phyloP scores from a whole-genome alignment of 345 rosid genomes.

The Firmiana major region DNA sequence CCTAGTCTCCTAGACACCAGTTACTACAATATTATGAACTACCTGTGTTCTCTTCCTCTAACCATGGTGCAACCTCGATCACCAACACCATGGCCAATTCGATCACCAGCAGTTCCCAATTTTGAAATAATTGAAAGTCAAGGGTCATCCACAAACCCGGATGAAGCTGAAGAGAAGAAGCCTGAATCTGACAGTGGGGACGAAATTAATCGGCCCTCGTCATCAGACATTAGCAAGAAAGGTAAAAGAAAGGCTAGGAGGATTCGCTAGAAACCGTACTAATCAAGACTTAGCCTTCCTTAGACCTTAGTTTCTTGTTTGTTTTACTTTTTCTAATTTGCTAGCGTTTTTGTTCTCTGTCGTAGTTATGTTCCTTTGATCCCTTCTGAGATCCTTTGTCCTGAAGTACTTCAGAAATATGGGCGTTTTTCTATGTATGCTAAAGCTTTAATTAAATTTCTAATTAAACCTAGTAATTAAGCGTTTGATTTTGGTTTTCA shows the following conservation, averaged over 20 bases:
- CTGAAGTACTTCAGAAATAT: no score
- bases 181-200: neutral
- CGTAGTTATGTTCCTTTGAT: neutral
- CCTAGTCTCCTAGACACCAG: neutral
- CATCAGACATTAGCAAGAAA: neutral
- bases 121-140: constrained; percentile 1
- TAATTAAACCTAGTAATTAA: no score
- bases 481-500: no score
- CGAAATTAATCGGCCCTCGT: neutral
- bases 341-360: neutral
- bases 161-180: neutral
- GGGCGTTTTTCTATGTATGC: neutral
- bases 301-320: neutral
- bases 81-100: neutral
- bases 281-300: neutral
- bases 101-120: neutral
- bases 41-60: neutral
- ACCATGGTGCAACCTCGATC: neutral
- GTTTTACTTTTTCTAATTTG: neutral
- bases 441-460: no score
- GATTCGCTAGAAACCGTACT: neutral
- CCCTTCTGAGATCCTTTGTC: neutral
- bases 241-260: neutral
- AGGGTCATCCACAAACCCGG: neutral
- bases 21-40: neutral